A percentile compares a stretch with the other conserved stretches of the same genome.
Evolutionary conservation across 805 yeast genomes (phyloP).

Genomic region (Barnettozyma siamensis): DNA sequence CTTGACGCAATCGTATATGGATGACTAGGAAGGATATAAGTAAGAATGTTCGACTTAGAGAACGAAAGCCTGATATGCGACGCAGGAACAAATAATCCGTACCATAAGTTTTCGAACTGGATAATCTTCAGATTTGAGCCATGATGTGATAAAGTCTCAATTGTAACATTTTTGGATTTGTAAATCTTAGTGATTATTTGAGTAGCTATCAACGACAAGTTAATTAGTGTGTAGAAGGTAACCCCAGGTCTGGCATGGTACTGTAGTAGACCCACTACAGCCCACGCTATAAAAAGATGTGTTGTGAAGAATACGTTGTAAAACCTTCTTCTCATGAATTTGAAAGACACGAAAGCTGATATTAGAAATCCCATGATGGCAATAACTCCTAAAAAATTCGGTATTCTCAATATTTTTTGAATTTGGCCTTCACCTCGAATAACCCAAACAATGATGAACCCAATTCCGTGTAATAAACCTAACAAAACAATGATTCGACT

Average conservation of each 20-base stretch:
- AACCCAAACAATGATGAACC: slow-evolving; percentile 46
- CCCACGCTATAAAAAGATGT: slow-evolving; percentile 48
- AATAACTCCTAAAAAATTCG: slow-evolving; percentile 50
- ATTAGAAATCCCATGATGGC: slow-evolving; percentile 31
- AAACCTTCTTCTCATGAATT: slow-evolving; percentile 40
- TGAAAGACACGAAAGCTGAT: slow-evolving; percentile 41
- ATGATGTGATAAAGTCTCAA: slow-evolving; percentile 15
- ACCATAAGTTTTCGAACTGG: slow-evolving; percentile 23
- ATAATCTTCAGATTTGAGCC: slow-evolving; percentile 22
- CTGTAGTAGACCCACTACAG: slow-evolving; percentile 38
- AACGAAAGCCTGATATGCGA: slow-evolving; percentile 51
- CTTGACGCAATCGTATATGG: slow-evolving; percentile 58
- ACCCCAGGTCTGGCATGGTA: slow-evolving; percentile 74
- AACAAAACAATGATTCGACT: slow-evolving; percentile 49
- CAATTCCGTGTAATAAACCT: slow-evolving; percentile 45
- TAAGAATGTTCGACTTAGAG: slow-evolving; percentile 30
- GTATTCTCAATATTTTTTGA: slow-evolving; percentile 29
- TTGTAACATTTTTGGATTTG: slow-evolving; percentile 13
- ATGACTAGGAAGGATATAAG: slow-evolving; percentile 54
- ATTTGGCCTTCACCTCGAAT: slow-evolving; percentile 30
- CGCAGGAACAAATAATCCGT: slow-evolving; percentile 38
- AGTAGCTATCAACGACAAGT: slow-evolving; percentile 27
- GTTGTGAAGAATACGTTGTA: slow-evolving; percentile 51
- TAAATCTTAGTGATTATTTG: slow-evolving; percentile 33
- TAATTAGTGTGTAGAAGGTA: slow-evolving; percentile 27